These are phyloP conservation scores for Euphorbia peplus DNA, from an alignment of 345 rosid species.

Conservation along the genomic window DNA sequence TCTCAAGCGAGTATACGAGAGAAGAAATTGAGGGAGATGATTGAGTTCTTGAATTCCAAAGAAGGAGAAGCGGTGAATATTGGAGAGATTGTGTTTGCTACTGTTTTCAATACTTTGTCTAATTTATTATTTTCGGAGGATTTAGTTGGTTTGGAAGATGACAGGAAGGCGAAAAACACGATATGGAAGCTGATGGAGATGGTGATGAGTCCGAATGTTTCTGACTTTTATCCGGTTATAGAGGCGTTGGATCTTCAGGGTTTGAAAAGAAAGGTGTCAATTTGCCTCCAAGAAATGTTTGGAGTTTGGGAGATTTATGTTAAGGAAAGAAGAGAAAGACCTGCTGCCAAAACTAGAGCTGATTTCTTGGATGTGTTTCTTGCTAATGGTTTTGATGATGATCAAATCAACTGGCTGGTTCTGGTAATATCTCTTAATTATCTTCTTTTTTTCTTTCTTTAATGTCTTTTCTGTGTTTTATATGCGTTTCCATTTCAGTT, in stretches of 20 bases:
- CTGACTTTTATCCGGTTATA: conserved; percentile 12
- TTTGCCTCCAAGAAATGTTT: neutral
- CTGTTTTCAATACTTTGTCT: conserved; percentile 9
- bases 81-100: conserved; percentile 16
- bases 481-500: too few species aligned
- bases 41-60: conserved; percentile 4
- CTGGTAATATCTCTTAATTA: neutral
- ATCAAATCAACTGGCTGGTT: conserved; percentile 17
- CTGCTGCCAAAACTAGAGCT: neutral
- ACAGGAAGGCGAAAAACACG: neutral
- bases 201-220: neutral
- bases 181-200: neutral
- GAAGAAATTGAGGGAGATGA: conserved; percentile 15
- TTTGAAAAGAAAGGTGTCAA: neutral
- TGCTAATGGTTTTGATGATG: conserved; percentile 14
- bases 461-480: too few species aligned
- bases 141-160: neutral
- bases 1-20: conserved; percentile 14
- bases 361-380: conserved; percentile 22
- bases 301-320: conserved; percentile 9
- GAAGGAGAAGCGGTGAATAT: conserved; percentile 7
- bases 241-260: conserved; percentile 21
- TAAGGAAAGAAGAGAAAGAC: conserved; percentile 4
- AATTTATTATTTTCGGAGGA: conserved; percentile 11
- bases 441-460: too few species aligned